Evolutionary conservation across 495 filamentous ascomycete species (phyloP).

Genomic region (Neurospora intermedia): DNA sequence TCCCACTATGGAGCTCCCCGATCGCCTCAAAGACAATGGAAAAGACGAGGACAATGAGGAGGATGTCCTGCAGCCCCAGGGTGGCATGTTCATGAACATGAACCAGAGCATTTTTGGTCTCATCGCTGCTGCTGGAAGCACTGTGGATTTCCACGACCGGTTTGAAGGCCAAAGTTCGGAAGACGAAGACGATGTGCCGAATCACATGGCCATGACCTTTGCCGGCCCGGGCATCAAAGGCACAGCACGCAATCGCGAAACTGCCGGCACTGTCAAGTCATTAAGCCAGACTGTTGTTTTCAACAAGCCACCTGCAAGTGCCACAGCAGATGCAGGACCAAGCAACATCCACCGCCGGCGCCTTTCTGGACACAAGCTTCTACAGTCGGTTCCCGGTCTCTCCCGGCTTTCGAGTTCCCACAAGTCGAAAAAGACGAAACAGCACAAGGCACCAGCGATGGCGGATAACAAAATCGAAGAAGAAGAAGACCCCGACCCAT

Average conservation of each 20-base stretch:
- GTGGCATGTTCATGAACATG: conserved; percentile 55
- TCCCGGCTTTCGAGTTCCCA: conserved; percentile 19
- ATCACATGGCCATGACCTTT: conserved; percentile 21
- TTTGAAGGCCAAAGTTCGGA: conserved; percentile 77
- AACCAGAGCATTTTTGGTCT: conserved; percentile 93
- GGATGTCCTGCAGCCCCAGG: conserved; percentile 60
- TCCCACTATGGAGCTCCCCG: conserved; percentile 62
- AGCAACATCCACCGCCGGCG: not conserved
- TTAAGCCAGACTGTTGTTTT: not conserved
- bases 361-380: conserved; percentile 18
- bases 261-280: not conserved
- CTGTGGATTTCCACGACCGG: conserved; percentile 64
- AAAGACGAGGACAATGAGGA: conserved; percentile 49
- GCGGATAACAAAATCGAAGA: conserved; percentile 13
- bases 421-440: conserved; percentile 30
- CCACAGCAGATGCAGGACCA: not conserved
- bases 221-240: conserved; percentile 7
- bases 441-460: conserved; percentile 15
- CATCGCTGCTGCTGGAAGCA: conserved; percentile 81
- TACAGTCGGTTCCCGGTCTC: conserved; percentile 48
- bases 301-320: not conserved
- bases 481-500: conserved; percentile 2
- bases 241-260: not conserved
- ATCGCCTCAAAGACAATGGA: conserved; percentile 61
- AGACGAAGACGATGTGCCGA: conserved; percentile 42